These are phyloP conservation scores for Thalassiosira exigua DNA, from an alignment of 352 stramenopile genomes.

Conservation along the genomic window DNA sequence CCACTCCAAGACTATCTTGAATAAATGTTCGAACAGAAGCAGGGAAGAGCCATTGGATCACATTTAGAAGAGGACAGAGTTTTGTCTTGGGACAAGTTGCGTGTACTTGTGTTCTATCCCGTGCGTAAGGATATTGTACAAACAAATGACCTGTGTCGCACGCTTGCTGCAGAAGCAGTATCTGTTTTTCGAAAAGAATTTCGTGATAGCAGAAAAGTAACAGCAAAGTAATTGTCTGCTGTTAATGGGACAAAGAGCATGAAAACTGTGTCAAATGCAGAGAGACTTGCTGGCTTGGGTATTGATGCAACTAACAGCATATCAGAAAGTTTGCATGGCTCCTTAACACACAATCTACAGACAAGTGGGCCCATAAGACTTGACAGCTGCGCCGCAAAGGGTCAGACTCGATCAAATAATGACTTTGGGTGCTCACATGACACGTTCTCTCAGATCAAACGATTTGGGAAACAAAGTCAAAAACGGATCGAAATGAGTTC, in stretches of 20 bases:
- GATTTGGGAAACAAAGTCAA: no score
- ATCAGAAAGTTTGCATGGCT: not conserved
- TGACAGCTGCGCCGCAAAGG: not conserved
- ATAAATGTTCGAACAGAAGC: not conserved
- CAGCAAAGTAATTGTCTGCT: not conserved
- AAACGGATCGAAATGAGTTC: no score
- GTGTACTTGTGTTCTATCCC: not conserved
- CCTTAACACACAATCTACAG: not conserved
- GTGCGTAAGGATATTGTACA: not conserved
- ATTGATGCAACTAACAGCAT: not conserved
- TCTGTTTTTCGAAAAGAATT: not conserved
- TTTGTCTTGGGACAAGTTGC: not conserved
- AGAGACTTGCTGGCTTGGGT: not conserved
- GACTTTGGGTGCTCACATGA: slow-evolving; percentile 5
- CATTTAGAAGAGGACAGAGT: not conserved
- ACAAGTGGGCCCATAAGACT: not conserved
- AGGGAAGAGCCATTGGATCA: slow-evolving; percentile 4
- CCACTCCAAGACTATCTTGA: slow-evolving; percentile 4
- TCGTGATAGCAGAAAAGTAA: not conserved
- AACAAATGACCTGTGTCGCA: not conserved
- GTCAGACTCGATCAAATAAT: not conserved
- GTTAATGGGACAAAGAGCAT: not conserved
- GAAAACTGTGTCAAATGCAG: not conserved
- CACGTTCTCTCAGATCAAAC: no score
- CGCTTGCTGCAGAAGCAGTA: not conserved